Percentiles rank a stretch among this genome's conserved stretches.
phyloP scores from a whole-genome alignment of 768 basidiomycete genomes.

The Coprinellus micaceus region DNA sequence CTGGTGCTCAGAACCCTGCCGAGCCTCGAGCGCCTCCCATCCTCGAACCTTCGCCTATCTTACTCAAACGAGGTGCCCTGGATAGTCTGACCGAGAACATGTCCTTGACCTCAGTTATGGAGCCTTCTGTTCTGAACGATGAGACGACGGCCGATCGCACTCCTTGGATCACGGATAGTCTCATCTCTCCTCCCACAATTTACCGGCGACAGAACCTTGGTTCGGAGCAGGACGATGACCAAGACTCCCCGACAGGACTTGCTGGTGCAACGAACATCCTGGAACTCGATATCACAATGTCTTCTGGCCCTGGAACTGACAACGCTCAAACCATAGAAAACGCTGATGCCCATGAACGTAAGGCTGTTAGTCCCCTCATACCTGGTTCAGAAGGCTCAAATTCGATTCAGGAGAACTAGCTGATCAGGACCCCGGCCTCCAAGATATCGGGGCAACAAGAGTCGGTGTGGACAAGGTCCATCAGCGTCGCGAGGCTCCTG shows the following conservation, averaged over 20 bases:
- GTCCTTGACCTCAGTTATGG: conserved; percentile 7
- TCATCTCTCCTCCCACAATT: conserved; percentile 40
- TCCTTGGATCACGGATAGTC: conserved; percentile 40
- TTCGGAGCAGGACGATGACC: not conserved
- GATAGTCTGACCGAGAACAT: not conserved
- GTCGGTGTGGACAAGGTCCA: too few relatives aligned
- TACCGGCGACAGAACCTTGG: conserved; percentile 13
- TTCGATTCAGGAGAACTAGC: too few relatives aligned
- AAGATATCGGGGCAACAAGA: too few relatives aligned
- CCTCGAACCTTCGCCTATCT: not conserved
- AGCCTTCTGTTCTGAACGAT: not conserved
- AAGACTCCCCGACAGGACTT: too few relatives aligned
- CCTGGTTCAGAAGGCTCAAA: too few relatives aligned
- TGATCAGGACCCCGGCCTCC: too few relatives aligned
- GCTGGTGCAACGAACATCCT: too few relatives aligned
- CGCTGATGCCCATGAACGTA: too few relatives aligned
- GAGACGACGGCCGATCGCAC: conserved; percentile 3
- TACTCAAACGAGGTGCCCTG: not conserved
- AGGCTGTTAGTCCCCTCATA: too few relatives aligned
- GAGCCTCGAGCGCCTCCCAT: not conserved
- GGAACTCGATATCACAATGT: too few relatives aligned
- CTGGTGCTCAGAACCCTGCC: not conserved
- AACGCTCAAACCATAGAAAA: too few relatives aligned
- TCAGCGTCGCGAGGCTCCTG: not conserved
- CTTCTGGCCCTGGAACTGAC: too few relatives aligned